Base-by-base conservation (phyloP, 208 protist species). In the Wallacemonas collosoma region DNA sequence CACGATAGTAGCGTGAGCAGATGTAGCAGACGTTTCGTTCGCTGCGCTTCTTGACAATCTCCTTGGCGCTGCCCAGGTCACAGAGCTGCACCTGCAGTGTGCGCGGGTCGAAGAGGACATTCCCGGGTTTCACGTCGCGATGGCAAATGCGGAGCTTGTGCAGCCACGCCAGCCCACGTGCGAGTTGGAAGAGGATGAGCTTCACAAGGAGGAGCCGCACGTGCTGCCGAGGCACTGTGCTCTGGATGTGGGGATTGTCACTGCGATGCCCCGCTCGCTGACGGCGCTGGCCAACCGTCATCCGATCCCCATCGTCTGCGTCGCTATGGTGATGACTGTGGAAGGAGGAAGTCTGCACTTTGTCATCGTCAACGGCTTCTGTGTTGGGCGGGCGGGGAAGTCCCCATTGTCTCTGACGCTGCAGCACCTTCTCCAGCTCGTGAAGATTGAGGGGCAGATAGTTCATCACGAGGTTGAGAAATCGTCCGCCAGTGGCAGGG, bases 401-500 rank as follows among this genome's bases (percentile, higher is more conserved):
- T 2, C 45, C 2, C 12, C 26, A 61, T 66, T 63, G 55, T 65
- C 38, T 71, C 72, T 85, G 97, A 15, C 26, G 40, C 38, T 75
- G 78, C 6, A 79, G 81, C 97, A 99, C 68, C 96, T 81, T 77
- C n/a, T 93, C 85, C 15, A 99, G 72, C n/a, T 86, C 79, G 68
- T 97, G 94, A 3, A 99, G 79, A 63, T 99, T 99, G 44, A 98
- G 87, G 1, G 99, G 99, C 0, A 99, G 79, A 85, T 98, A 99
- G 67, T 99, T 98, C 83, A 99, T 93, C 11, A 99, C 98, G 15
- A 99, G 83, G 85, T 99, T 98, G 3, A 99, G 85, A 74, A 99
- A 99, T 12, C 98, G 68, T 65, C 99, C 98, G 36, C 98, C 91
- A 26, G 84, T 65, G 73, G 95, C 58, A 1, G 67, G 43, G 44